phyloP scores from a whole-genome alignment of 2,329 filamentous ascomycete genomes.

The Alternaria gaisen region DNA sequence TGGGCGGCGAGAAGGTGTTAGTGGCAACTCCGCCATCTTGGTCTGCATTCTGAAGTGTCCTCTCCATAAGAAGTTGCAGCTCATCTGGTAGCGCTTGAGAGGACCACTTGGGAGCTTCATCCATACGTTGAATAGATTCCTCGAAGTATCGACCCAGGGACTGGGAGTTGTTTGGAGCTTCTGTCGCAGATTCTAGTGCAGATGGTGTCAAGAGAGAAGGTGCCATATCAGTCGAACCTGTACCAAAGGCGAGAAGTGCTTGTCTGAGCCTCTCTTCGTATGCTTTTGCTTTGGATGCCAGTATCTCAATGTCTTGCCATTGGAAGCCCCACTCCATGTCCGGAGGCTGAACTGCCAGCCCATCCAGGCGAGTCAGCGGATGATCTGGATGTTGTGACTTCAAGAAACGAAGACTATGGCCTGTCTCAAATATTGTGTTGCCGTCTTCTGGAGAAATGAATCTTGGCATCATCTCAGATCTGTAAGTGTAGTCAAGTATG shows the following conservation, averaged over 20 bases:
- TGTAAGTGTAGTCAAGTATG: constrained; percentile 67
- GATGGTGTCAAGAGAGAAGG: not conserved
- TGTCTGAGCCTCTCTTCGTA: constrained; percentile 59
- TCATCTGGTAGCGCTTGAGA: constrained; percentile 36
- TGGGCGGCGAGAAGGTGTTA: constrained; percentile 60
- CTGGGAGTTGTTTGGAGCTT: not conserved
- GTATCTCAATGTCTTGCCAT: constrained; percentile 72
- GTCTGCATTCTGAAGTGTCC: constrained; percentile 21
- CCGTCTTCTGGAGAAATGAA: constrained; percentile 77
- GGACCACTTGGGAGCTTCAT: constrained; percentile 30
- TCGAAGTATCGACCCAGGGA: constrained; percentile 39
- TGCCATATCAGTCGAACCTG: not conserved
- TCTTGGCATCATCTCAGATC: constrained; percentile 71
- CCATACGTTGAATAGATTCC: constrained; percentile 36
- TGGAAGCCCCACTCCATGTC: constrained; percentile 73
- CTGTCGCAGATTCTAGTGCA: not conserved
- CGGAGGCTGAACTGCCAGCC: constrained; percentile 63
- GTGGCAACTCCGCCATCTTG: not conserved
- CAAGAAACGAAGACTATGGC: constrained; percentile 77
- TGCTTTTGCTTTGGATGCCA: constrained; percentile 67
- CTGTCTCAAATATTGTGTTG: constrained; percentile 78
- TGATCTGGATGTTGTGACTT: constrained; percentile 75
- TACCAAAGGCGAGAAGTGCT: constrained; percentile 41
- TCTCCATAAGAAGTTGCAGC: constrained; percentile 34
- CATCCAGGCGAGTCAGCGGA: constrained; percentile 66